Base-by-base conservation (phyloP, 495 filamentous ascomycete genomes). In the Xylaria intraflava region DNA sequence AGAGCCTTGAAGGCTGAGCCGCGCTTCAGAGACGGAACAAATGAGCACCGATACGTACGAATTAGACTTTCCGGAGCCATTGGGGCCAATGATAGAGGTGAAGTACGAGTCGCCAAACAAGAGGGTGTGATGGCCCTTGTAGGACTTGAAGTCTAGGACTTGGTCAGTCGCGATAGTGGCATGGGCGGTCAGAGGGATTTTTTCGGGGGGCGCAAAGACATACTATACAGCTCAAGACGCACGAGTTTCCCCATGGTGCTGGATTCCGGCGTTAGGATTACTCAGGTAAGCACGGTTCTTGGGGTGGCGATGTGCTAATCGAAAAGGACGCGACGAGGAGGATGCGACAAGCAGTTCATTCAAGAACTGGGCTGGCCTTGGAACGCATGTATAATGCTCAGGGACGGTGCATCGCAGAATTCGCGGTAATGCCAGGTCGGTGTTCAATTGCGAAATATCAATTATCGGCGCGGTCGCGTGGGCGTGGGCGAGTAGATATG, bases 31-130 rank as follows among this genome's bases (percentile, higher is more conserved):
- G 5, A 27, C 10, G 6, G 8, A 38, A 24, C 12, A 12, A 17
- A n/a, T 23, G 11, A 42, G 17, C 20, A n/a, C 26, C 50, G 35
- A 49, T 24, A 78, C 86, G 67, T 71, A 95, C 90, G 92, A 96
- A 67, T 99, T 99, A n/a, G 94, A 97, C 72, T 99, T 99, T 27
- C 93, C 93, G 43, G 94, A 97, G 72, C 93, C 93, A 88, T 99
- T 99, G 61, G 93, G 93, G 16, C 93, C 93, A 64, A 99, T 96
- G 65, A 99, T 96, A 24, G 93, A 99, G 39, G 93, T 99, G 69
- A 99, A 99, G 66, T 96, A 97, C 4, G 89, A 91, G 75, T 99
- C 91, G 65, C 93, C 94, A 59, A 99, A 91, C n/a, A 94, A 78
- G 22, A 99, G 82, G 33, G 78, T 80, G 70, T 99, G 93, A 59